Base-by-base conservation (phyloP, 305 asterid species). In the Solanum chacoense region DNA sequence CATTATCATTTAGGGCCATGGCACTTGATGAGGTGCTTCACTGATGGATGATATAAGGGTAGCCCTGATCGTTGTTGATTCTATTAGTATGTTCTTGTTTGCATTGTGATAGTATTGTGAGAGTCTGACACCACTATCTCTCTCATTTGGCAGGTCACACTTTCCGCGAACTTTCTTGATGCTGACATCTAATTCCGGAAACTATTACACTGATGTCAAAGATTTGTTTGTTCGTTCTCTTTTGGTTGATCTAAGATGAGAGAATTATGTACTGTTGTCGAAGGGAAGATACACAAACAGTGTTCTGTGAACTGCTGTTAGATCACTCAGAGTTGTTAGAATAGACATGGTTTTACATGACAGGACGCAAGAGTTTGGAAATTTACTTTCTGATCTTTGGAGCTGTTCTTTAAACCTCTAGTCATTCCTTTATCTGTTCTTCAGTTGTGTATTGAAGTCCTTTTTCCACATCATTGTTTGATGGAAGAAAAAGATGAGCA, bases 161-260 rank as follows among this genome's bases (percentile, higher is more conserved):
- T 96, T 55, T 91, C 98, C 2, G 94, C 89, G 22, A 93, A 94
- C 86, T 96, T 96, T 89, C 97, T 96, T 65, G 95, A 95, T 2
- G 94, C 97, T n/a, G 99, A 96, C 92, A 87, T 94, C 36, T 96
- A 91, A 28, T 18, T 42, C n/a, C 76, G 11, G 75, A 9, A 45
- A 18, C 40, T 1, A 37, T 81, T 18, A 3, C 3, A 18, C 37
- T 3, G 36, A 18, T 34, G 3, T 81, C 71, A 29, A 18, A 45
- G 20, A 81, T 81, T 42, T 28, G 71, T 29, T 81, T 28, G 86
- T 81, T 81, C 28, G 13, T 42, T 37, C n/a, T 78, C 85, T n/a
- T 81, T 42, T 16, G 29, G 37, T 28, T 42, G 71, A 81, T 42
- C 16, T 81, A 59, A 81, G 38, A 81, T 81, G 67, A 28, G 71